phyloP scores from a whole-genome alignment of 78 protist genomes.

The Dictyostelium brefeldianum region DNA sequence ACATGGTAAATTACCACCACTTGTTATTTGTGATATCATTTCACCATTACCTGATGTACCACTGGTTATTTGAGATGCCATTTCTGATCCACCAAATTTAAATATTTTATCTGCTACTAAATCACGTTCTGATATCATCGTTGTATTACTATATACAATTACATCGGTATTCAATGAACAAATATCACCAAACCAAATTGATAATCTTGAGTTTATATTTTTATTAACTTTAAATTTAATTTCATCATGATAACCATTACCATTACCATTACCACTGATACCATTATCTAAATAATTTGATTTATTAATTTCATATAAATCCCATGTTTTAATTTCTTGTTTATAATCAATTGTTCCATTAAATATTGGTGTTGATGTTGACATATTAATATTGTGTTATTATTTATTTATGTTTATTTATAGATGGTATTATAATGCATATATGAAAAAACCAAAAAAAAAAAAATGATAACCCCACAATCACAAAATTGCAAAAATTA shows the following conservation, averaged over 20 bases:
- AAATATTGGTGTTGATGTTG: not conserved
- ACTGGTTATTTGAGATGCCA: not conserved
- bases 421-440: too few relatives aligned
- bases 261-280: not conserved
- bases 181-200: conserved; percentile 49
- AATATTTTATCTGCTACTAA: not conserved
- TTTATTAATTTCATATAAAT: not conserved
- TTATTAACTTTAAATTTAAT: not conserved
- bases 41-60: conserved; percentile 39
- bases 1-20: conserved; percentile 28
- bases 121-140: not conserved
- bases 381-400: too few relatives aligned
- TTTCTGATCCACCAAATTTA: conserved; percentile 37
- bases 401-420: too few relatives aligned
- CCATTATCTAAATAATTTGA: not conserved
- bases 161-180: conserved; percentile 30
- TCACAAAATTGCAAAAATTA: too few relatives aligned
- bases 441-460: too few relatives aligned
- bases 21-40: not conserved
- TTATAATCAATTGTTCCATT: not conserved
- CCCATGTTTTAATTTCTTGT: conserved; percentile 16
- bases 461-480: too few relatives aligned
- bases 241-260: not conserved
- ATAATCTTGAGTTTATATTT: conserved; percentile 20
- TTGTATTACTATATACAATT: conserved; percentile 32